Conservation (phyloP, 2,329 filamentous ascomycete genomes). For the Aspergillus thermomutatus region DNA sequence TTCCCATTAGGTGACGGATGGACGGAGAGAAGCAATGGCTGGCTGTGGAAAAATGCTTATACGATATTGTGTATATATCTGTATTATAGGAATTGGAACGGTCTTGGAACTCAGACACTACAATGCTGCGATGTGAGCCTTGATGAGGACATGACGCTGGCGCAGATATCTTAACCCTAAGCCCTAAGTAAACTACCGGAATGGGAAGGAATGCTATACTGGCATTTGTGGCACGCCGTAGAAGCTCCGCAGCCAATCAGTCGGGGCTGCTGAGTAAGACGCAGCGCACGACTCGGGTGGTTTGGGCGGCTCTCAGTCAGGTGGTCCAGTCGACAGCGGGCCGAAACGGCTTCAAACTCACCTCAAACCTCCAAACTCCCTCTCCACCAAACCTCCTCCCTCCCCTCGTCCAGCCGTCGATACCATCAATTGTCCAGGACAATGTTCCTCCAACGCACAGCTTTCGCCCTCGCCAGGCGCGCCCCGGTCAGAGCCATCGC, state of each 20-base stretch:
- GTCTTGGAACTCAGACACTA: not conserved
- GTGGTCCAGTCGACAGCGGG: conserved; percentile 20
- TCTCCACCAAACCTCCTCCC: conserved; percentile 26
- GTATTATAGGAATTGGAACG: not conserved
- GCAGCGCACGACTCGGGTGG: conserved; percentile 1
- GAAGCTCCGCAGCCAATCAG: conserved; percentile 23
- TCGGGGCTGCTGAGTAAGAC: conserved; percentile 22
- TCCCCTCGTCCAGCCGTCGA: conserved; percentile 20
- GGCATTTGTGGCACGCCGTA: conserved; percentile 13
- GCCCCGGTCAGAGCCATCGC: conserved; percentile 41
- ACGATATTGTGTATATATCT: not conserved
- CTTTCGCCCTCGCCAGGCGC: conserved; percentile 45
- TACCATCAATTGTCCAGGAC: conserved; percentile 23
- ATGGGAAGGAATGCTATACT: conserved; percentile 13
- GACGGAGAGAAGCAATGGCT: not conserved
- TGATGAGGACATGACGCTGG: not conserved
- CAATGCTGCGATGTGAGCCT: too few relatives aligned
- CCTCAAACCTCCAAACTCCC: conserved; percentile 34
- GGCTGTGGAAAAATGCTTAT: not conserved
- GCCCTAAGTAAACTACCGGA: conserved; percentile 13
- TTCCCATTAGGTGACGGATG: not conserved
- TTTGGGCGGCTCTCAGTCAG: not conserved
- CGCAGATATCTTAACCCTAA: conserved; percentile 13
- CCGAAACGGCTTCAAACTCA: conserved; percentile 41
- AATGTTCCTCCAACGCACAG: conserved; percentile 49